These are phyloP conservation scores for Geotrichum histeridarum DNA, from an alignment of 1,139 yeast species.

Conservation along the genomic window DNA sequence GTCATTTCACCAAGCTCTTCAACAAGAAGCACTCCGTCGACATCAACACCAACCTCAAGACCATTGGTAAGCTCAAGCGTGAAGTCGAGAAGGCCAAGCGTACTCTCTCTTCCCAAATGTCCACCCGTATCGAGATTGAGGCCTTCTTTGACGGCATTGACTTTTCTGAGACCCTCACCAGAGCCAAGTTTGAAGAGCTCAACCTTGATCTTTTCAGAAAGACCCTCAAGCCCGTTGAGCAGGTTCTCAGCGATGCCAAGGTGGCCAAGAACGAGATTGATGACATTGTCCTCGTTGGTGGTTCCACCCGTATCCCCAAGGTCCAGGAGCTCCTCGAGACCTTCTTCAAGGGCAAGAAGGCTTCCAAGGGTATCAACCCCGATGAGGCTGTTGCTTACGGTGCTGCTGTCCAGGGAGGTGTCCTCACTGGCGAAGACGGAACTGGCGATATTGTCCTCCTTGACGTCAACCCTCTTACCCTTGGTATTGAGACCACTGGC, in stretches of 20 bases:
- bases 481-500: conserved; percentile 96
- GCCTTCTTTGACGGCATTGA: conserved; percentile 94
- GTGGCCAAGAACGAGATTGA: conserved; percentile 77
- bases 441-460: conserved; percentile 82
- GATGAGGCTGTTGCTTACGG: conserved; percentile 98
- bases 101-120: conserved; percentile 84
- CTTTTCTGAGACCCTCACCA: conserved; percentile 83
- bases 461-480: conserved; percentile 90
- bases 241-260: conserved; percentile 84
- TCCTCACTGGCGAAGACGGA: conserved; percentile 76
- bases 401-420: conserved; percentile 98
- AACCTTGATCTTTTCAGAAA: conserved; percentile 81
- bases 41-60: conserved; percentile 66
- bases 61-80: conserved; percentile 85
- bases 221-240: conserved; percentile 89
- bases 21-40: conserved; percentile 85
- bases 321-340: conserved; percentile 85
- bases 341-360: conserved; percentile 87
- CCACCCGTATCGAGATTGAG: conserved; percentile 88
- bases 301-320: conserved; percentile 97
- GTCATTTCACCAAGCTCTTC: conserved; percentile 77
- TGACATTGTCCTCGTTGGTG: conserved; percentile 93
- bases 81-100: conserved; percentile 97
- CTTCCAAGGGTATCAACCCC: conserved; percentile 93
- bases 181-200: conserved; percentile 94